Base-by-base conservation (phyloP, 768 basidiomycete genomes). In the Mycena haematopus region DNA sequence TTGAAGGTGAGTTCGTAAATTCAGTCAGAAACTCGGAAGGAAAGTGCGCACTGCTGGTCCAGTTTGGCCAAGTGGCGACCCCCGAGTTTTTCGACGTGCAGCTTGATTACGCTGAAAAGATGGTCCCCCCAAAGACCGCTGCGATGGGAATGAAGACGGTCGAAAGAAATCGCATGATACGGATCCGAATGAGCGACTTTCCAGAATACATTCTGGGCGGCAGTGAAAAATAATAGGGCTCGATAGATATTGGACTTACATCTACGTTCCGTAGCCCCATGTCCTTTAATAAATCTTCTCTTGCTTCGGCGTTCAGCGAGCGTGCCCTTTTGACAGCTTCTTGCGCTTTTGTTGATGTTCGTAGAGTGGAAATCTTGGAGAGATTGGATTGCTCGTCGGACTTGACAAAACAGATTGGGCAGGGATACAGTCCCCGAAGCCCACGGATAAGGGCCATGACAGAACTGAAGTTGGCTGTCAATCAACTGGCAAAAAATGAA, bases 171-270 rank as follows among this genome's bases (percentile, higher is more conserved):
- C 33, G 77, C 74, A 6, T 36, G 21, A 52, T 77, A 63, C 9
- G 76, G 74, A 63, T 80, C 77, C 6, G 76, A 78, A 58, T 70
- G 33, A 19, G 25, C 40, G 17, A 82, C 36, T 0, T 25, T 45
- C 79, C 79, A 82, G 58, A 82, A 82, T 5, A 75, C 72, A 70
- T 80, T 82, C 78, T 80, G 49, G 40, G 21, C 33, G 0, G 24
- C 29, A 38, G 44, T 35, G 17, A 49, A 56, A 22, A 49, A 52
- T 55, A 59, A 56, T 51, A 24, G 13, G 22, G 29, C 29, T 2
- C 36, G 13, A 36, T 13, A 36, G 13, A 9, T 9, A 31, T 31
- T 9, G 29, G 36, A 56, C 62, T 36, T 55, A 77, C 73, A 58
- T 69, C 56, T 38, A 74, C 60, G 24, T 50, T 40, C 4, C 70